Percentiles rank a stretch among this genome's conserved stretches.
phyloP scores from a whole-genome alignment of 1,139 yeast species.

The Yamadazyma conglobata region DNA sequence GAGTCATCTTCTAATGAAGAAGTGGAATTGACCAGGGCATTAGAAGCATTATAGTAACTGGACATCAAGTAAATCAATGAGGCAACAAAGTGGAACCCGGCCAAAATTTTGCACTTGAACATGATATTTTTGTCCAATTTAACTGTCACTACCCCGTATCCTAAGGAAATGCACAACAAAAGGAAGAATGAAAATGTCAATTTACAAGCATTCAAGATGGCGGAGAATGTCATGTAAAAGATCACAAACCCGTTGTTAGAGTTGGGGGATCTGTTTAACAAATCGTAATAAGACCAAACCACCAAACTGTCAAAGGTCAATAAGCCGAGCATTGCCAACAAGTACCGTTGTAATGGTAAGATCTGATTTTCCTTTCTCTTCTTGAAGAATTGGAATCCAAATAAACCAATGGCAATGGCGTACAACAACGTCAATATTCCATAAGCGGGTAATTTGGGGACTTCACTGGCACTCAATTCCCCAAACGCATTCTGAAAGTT shows the following conservation, averaged over 20 bases:
- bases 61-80: constrained; percentile 67
- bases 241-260: constrained; percentile 60
- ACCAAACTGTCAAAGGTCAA: constrained; percentile 82
- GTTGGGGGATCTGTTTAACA: constrained; percentile 59
- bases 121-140: constrained; percentile 73
- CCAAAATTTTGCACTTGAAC: constrained; percentile 77
- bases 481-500: constrained; percentile 92
- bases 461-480: constrained; percentile 80
- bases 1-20: constrained; percentile 19
- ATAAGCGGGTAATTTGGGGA: constrained; percentile 86
- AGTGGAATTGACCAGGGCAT: constrained; percentile 18
- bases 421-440: constrained; percentile 84
- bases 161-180: constrained; percentile 79
- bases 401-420: constrained; percentile 74
- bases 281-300: constrained; percentile 89
- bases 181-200: constrained; percentile 87
- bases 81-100: constrained; percentile 67
- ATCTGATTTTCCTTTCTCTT: constrained; percentile 76
- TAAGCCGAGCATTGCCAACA: constrained; percentile 80
- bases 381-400: constrained; percentile 81
- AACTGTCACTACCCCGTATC: constrained; percentile 91
- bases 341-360: constrained; percentile 85
- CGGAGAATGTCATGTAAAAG: constrained; percentile 72
- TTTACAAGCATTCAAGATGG: constrained; percentile 76
- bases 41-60: constrained; percentile 46